phyloP scores from a whole-genome alignment of 306 rosid genomes.

The Trifolium pratense region DNA sequence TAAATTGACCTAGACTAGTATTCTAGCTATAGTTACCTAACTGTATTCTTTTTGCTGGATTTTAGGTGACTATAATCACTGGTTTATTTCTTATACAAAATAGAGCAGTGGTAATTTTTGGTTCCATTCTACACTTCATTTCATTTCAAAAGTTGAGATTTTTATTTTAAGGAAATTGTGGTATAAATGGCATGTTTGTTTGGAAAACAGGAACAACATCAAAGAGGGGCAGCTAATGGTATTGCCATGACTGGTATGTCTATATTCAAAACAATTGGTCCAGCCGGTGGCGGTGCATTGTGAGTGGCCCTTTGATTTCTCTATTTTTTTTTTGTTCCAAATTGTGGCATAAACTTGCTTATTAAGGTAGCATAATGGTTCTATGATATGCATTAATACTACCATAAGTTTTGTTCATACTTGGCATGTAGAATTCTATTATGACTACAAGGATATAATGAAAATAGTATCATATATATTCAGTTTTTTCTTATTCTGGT shows the following conservation, averaged over 20 bases:
- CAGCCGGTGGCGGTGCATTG: conserved; percentile 83
- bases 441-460: not conserved
- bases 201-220: conserved; percentile 64
- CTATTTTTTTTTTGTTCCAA: not conserved
- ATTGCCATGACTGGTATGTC: conserved; percentile 78
- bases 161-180: not conserved
- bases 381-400: too few relatives aligned
- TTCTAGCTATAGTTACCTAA: not conserved
- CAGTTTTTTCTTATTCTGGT: conserved; percentile 14
- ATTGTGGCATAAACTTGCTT: not conserved
- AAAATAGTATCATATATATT: not conserved
- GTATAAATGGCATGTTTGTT: conserved; percentile 21
- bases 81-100: conserved; percentile 69
- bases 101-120: conserved; percentile 70
- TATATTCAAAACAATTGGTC: conserved; percentile 74
- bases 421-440: not conserved
- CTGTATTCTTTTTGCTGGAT: not conserved
- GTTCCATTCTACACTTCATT: not conserved
- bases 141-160: not conserved
- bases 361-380: not conserved
- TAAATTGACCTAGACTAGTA: not conserved
- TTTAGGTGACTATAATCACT: conserved; percentile 54
- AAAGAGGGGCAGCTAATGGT: conserved; percentile 87
- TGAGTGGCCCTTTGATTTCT: conserved; percentile 45
- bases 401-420: not conserved